Base-by-base conservation (phyloP, 352 stramenopile species). In the Globisporangium cederbergense region DNA sequence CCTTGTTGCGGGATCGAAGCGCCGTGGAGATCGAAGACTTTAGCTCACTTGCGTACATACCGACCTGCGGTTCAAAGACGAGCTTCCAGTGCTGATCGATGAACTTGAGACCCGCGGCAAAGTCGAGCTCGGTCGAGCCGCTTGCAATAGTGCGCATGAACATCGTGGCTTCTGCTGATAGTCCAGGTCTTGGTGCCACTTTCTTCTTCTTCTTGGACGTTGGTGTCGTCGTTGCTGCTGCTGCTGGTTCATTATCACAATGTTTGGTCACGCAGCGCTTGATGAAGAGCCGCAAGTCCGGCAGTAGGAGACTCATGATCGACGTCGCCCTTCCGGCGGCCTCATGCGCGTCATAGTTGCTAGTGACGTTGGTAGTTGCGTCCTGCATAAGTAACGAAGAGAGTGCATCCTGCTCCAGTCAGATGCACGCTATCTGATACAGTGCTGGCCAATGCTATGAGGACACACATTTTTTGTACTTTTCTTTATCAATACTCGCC, bases 231-330 rank as follows among this genome's bases (percentile, higher is more conserved):
- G 16, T 18, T 16, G 22, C 18, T 22, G 18, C 14, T 22, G 18
- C 14, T 25, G 25, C 25, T 28, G 25, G 25, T 18, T 25, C 43
- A 7, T 20, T 5, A 10, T 20, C 16, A 11, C 10, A 9, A 22
- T 49, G 43, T 18, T 25, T 49, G 11, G 11, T 10, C 20, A 34
- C 22, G 47, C 47, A 54, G 22, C 47, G 47, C 47, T 54, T 36
- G 47, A 36, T 10, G 25, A 54, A 54, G n/a, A n/a, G 3, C 6
- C 22, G 47, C 47, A 54, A 11, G n/a, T 54, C 22, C 4, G 47
- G 47, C 3, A 54, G 22, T 20, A 54, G 47, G 9, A 54, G 47
- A 36, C 47, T 36, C 22, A 54, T 54, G 22, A 54, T 54, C 47
- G 22, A 34, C 11, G 11, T n/a, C 4, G 47, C 47, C 34, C 47